These are phyloP conservation scores for Didymella exigua DNA, from an alignment of 2,329 filamentous ascomycete species.

Conservation along the genomic window DNA sequence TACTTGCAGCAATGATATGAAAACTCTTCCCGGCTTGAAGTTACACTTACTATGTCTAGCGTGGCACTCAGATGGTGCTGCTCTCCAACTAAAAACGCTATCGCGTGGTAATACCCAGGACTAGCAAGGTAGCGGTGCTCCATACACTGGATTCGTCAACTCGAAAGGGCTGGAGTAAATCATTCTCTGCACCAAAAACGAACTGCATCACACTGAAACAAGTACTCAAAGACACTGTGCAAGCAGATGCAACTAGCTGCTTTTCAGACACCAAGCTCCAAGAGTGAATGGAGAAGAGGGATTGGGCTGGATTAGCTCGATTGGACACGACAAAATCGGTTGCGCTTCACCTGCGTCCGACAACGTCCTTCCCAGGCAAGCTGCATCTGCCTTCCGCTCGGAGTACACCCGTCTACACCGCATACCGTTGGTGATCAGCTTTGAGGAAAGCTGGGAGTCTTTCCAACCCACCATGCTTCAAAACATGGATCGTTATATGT, in stretches of 20 bases:
- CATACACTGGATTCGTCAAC: background rate
- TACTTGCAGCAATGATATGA: background rate
- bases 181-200: background rate
- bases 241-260: background rate
- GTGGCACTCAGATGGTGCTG: background rate
- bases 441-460: background rate
- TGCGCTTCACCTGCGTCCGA: background rate
- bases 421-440: background rate
- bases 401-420: background rate
- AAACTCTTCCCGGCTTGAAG: background rate
- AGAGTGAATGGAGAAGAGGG: background rate
- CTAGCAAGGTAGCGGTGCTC: background rate
- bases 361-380: background rate
- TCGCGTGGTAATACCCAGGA: background rate
- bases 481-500: background rate
- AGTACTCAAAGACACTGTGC: background rate
- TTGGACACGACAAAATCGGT: background rate
- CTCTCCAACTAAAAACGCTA: background rate
- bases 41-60: background rate
- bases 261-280: background rate
- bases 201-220: background rate
- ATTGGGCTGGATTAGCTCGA: background rate
- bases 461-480: background rate
- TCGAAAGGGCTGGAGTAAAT: background rate
- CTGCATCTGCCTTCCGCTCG: conserved; percentile 1